Base-by-base conservation (phyloP, 306 rosid species). In the Gynostemma pentaphyllum region DNA sequence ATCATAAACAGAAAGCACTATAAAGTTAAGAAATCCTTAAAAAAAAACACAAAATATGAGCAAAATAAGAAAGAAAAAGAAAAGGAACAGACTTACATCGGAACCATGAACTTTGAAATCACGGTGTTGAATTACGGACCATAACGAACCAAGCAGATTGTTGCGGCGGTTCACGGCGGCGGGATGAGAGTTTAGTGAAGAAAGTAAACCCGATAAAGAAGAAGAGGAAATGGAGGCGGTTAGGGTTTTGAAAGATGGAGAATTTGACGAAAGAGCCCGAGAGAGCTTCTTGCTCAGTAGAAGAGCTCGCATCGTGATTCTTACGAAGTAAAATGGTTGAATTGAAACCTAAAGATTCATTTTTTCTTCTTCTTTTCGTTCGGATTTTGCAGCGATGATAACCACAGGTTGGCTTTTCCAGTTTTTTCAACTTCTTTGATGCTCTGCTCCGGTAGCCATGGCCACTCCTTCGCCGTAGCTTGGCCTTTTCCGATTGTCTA, bases 41-140 rank as follows among this genome's bases (percentile, higher is more conserved):
- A 53, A 21, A 28, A 29, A 51, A 26, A 28, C 10, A 51, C 19
- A 27, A 26, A 26, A 26, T 1, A 1, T 4, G 4, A 34, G 19
- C 3, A 16, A 24, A 51, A 51, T 51, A 16, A 5, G 9, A 24
- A 7, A 34, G 45, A 30, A 18, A 26, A 4, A 19, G 0, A 41
- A 49, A 4, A 19, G 0, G 32, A 49, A 32, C 11, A 9, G 15
- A 63, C 83, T 67, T 79, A 91, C 98, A 64, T 84, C 89, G 40
- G 90, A 81, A 62, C 85, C 96, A 4, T 78, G 74, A 66, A 73
- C 76, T 75, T 76, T 86, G 69, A 82, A 64, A 64, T 90, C 88
- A 1, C 94, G 88, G 50, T 37, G 68, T 69, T 78, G 95, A 84
- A 68, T 47, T 69, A 70, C 62, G 72, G 71, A 81, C 89, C 95